phyloP scores from a whole-genome alignment of 352 stramenopile species.

The Nothophytophthora sp. region DNA sequence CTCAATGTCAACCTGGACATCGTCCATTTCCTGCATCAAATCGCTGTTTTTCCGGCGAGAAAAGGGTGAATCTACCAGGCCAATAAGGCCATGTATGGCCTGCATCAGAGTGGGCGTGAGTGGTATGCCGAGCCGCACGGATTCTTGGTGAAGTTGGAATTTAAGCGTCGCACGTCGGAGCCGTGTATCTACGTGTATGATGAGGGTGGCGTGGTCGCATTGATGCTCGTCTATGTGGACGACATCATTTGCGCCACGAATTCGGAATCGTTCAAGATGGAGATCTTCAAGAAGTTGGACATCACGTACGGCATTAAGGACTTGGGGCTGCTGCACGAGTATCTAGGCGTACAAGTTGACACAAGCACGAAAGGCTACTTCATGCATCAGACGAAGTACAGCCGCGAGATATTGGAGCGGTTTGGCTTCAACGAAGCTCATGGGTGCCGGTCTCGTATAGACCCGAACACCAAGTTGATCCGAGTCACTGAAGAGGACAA shows the following conservation, averaged over 20 bases:
- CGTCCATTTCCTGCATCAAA: conserved; percentile 1
- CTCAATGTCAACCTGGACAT: conserved; percentile 2
- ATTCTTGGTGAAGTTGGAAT: not conserved
- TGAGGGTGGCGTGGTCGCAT: not conserved
- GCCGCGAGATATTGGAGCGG: not conserved
- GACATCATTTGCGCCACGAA: not conserved
- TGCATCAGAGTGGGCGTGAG: conserved; percentile 5
- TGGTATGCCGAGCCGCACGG: conserved; percentile 1
- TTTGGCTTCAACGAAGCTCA: not conserved
- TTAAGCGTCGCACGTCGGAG: not conserved
- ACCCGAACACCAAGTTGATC: not conserved
- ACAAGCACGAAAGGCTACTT: not conserved
- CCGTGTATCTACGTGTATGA: conserved; percentile 5
- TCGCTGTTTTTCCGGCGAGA: not conserved
- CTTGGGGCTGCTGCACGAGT: not conserved
- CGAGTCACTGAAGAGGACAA: not conserved
- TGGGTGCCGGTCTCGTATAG: not conserved
- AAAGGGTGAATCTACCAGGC: not conserved
- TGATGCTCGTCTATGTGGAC: conserved; percentile 5
- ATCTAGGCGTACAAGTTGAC: not conserved
- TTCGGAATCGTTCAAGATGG: not conserved
- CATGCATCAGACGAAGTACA: not conserved
- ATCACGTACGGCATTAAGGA: not conserved
- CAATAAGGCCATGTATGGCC: conserved; percentile 3
- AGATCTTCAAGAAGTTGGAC: not conserved